Evolutionary conservation across 2,329 filamentous ascomycete species (phyloP).

Genomic region (Clonostachys rosea): DNA sequence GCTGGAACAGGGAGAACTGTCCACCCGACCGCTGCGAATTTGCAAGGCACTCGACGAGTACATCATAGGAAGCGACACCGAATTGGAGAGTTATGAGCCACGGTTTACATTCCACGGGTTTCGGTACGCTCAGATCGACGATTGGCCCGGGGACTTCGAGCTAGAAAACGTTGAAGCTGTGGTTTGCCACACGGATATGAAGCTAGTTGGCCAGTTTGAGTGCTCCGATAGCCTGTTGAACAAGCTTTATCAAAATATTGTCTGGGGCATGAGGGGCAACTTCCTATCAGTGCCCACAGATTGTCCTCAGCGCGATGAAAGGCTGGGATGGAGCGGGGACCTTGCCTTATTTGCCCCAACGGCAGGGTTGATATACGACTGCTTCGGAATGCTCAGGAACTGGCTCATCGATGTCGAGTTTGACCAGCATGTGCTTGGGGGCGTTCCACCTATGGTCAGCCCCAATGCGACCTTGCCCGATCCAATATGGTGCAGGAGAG

Average conservation of each 20-base stretch:
- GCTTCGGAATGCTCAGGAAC: neutral
- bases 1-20: neutral
- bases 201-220: neutral
- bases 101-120: neutral
- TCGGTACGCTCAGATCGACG: neutral
- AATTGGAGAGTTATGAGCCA: neutral
- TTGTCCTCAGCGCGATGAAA: constrained; percentile 1
- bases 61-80: neutral
- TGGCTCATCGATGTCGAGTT: constrained; percentile 1
- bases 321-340: neutral
- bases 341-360: constrained; percentile 1
- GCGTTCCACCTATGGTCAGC: constrained; percentile 1
- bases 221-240: neutral
- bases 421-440: neutral
- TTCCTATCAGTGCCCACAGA: constrained; percentile 1
- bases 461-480: neutral
- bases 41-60: neutral
- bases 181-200: constrained; percentile 1
- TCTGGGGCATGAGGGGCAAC: neutral
- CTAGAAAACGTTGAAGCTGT: neutral
- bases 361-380: neutral
- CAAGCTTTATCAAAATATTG: constrained; percentile 1
- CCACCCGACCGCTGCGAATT: neutral
- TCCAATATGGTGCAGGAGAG: neutral
- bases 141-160: neutral